phyloP scores from a whole-genome alignment of 2,329 filamentous ascomycete species.

The Celoporthe dispersa region DNA sequence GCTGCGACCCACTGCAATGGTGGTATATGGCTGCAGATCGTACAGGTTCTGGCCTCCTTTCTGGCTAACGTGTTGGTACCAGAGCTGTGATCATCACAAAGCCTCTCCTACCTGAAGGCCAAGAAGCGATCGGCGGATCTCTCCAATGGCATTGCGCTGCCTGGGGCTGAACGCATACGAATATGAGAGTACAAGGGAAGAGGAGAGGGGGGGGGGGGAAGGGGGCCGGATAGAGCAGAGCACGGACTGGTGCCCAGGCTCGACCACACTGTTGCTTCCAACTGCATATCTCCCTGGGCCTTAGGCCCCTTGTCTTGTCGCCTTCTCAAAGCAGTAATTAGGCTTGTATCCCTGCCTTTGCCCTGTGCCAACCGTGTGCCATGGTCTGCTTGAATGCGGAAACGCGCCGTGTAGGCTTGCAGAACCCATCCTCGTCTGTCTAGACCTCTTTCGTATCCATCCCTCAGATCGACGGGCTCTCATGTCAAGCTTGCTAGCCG shows the following conservation, averaged over 20 bases:
- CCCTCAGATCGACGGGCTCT: conserved; percentile 2
- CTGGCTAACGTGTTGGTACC: background rate
- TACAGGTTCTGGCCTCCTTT: background rate
- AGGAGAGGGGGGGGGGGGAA: background rate
- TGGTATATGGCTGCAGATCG: background rate
- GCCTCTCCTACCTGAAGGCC: background rate
- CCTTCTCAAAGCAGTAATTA: conserved; percentile 15
- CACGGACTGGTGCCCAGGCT: background rate
- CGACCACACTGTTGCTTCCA: conserved; percentile 6
- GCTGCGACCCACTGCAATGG: background rate
- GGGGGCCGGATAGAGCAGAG: background rate
- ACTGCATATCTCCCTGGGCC: conserved; percentile 13
- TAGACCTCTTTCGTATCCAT: background rate
- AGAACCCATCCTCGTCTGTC: conserved; percentile 9
- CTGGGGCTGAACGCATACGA: background rate
- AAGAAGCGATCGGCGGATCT: background rate
- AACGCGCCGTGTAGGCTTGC: conserved; percentile 1
- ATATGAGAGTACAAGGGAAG: background rate
- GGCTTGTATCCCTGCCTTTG: conserved; percentile 15
- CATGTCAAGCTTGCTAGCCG: background rate
- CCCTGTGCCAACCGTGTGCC: background rate
- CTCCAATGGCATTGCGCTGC: background rate
- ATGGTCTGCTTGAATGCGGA: conserved; percentile 19
- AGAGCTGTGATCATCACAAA: background rate
- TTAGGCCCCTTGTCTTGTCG: conserved; percentile 20